A percentile compares a stretch with the other conserved stretches of the same genome.
Conservation (phyloP, 495 filamentous ascomycete species). For the Sporormia fimetaria region DNA sequence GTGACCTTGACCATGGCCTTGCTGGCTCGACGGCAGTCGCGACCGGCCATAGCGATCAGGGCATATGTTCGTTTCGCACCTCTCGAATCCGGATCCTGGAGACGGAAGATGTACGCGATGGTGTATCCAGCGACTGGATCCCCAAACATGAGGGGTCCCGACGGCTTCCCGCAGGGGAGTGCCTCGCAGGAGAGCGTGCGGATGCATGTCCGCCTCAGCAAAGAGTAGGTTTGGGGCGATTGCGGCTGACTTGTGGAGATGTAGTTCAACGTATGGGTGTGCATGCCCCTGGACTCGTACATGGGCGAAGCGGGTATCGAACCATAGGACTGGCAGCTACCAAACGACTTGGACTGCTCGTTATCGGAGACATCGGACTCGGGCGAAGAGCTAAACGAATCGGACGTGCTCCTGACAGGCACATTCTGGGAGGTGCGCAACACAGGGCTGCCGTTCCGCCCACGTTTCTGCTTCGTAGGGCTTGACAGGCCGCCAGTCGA, state of each 20-base stretch:
- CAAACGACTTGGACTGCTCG: conserved; percentile 23
- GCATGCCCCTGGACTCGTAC: conserved; percentile 29
- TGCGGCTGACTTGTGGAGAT: conserved; percentile 73
- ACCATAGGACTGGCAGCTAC: conserved; percentile 6
- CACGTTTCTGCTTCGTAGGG: conserved; percentile 39
- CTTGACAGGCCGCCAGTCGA: conserved; percentile 44
- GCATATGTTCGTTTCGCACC: conserved; percentile 80
- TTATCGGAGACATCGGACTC: conserved; percentile 20
- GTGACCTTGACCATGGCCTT: conserved; percentile 65
- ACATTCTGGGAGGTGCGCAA: conserved; percentile 43
- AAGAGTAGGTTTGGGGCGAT: conserved; percentile 64
- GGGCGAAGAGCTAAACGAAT: too few species aligned
- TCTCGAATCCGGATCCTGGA: conserved; percentile 77
- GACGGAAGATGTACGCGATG: conserved; percentile 84
- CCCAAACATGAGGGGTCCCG: conserved; percentile 78
- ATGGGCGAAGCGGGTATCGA: conserved; percentile 18
- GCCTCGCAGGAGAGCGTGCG: conserved; percentile 78
- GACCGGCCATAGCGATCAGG: conserved; percentile 62
- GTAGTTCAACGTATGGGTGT: conserved; percentile 77
- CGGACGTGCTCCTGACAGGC: conserved; percentile 19
- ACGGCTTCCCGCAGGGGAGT: conserved; percentile 61
- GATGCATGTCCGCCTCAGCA: conserved; percentile 73
- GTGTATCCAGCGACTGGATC: conserved; percentile 75
- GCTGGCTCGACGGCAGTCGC: conserved; percentile 63
- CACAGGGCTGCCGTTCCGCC: conserved; percentile 46